Evolutionary conservation across 768 basidiomycete genomes (phyloP), one percentile per base, ranked within the genome.

Genomic region (Kwoniella bestiolae): DNA sequence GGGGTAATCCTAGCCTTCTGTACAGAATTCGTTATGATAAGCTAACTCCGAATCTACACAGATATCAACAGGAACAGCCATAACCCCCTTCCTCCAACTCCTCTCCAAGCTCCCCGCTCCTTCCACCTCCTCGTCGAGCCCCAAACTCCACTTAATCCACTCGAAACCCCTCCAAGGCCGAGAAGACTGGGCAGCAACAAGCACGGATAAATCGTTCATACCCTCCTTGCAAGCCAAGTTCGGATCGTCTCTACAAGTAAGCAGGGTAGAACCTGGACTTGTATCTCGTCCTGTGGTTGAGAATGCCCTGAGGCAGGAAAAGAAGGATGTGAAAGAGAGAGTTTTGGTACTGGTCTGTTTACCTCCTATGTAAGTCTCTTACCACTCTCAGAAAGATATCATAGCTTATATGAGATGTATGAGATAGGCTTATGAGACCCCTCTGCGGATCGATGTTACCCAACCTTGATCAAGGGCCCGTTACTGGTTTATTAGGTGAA

Each of bases 41-140:
- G 26, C n/a, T 14, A 34, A 8, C 56, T 32, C 46, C 50, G 60
- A 14, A 51, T 35, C 2, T 31, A 5, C 18, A 12, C 52, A 78
- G 77, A 75, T 80, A 25, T 78, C 76, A 16, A 77, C 76, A 26
- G 79, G 79, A 35, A 80, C 79, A 56, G 79, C 71, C 6, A 65
- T 80, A 7, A 66, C 78, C 8, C 79, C 79, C 16, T 79, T 80
- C 56, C 68, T 80, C 1, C 79, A 80, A 67, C 61, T 79, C 3
- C 56, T 80, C 23, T 74, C 71, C 21, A 78, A 73, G 44, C 49
- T 77, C 49, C 69, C 72, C n/a, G 21, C 63, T 34, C 41, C 63
- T 25, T 49, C 65, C n/a, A 18, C 57, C 6, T 18, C 65, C 21
- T 23, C 57, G 21, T 3, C 11, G 28, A 49, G 3, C 3, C 69